Base-by-base conservation (phyloP, 768 basidiomycete genomes). In the Xanthoconium stramineum region DNA sequence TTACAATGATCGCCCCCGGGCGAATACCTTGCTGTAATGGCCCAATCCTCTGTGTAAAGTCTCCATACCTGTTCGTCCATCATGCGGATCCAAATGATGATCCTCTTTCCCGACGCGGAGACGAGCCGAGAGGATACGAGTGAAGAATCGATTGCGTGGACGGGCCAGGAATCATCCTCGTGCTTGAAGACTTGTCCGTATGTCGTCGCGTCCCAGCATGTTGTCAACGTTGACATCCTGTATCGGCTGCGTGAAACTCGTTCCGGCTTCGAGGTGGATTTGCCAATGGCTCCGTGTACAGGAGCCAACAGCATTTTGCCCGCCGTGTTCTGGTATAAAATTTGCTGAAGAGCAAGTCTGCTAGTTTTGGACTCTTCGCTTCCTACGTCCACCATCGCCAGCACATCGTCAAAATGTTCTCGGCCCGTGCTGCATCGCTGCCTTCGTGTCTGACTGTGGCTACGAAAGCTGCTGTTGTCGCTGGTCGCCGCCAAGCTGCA, bases 391-490 rank as follows among this genome's bases (percentile, higher is more conserved):
- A 60, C 37, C 42, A 58, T 33, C 39, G 50, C 43, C 38, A 47
- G 30, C 52, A 50, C 45, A 19, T 43, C 39, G 32, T 1, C 49
- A 44, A 51, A 47, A 66, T 77, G 75, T 54, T 75, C 61, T 66
- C 70, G 42, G 60, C 58, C 51, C 72, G 72, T 54, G 60, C 63
- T 44, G 62, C 54, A 47, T 37, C 44, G 36, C 53, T 67, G 15
- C 53, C 63, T 33, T 62, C 62, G 48, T 63, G 71, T 36, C 36
- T 72, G 50, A 76, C 75, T 19, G 56, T 67, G 19, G 77, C 76
- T 17, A 73, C 75, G 40, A 80, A 79, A 54, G 79, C 79, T 43
- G 68, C 79, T 28, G 66, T 80, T 53, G 75, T 83, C 45, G 80
- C 80, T 40, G 66, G 73, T 43, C 60, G 66, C 19, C 68, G 71